A percentile compares a stretch with the other conserved stretches of the same genome.
Evolutionary conservation across 495 filamentous ascomycete species (phyloP).

Genomic region (Elaphomyces granulatus): DNA sequence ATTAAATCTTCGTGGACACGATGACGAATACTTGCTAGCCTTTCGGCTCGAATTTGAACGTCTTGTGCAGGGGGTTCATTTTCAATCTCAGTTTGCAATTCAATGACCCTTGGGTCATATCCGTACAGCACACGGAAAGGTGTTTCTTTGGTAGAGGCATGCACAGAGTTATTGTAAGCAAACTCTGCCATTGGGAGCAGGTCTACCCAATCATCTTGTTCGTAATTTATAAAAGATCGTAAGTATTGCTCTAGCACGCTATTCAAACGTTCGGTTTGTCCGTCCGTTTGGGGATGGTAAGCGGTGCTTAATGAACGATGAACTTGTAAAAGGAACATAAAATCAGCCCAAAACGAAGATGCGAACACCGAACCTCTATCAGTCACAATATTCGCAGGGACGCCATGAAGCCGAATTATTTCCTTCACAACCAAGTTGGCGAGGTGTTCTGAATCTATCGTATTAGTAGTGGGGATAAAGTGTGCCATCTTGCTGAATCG

Average conservation of each 20-base stretch:
- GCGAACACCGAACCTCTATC: background rate
- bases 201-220: conserved; percentile 16
- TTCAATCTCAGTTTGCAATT: too few relatives aligned
- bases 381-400: background rate
- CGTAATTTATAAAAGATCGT: conserved; percentile 8
- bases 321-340: background rate
- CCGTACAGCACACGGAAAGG: conserved; percentile 5
- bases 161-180: conserved; percentile 11
- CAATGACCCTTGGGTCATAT: background rate
- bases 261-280: conserved; percentile 8
- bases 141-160: background rate
- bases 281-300: conserved; percentile 11
- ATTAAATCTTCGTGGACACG: too few relatives aligned
- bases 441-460: background rate
- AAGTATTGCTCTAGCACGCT: conserved; percentile 8
- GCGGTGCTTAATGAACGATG: background rate
- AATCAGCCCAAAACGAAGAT: conserved; percentile 2
- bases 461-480: background rate
- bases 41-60: too few relatives aligned
- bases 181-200: conserved; percentile 16
- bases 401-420: conserved; percentile 4
- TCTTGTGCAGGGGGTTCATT: too few relatives aligned
- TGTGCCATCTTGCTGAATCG: background rate
- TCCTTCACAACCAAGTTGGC: background rate
- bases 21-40: too few relatives aligned